Conservation (phyloP, 495 filamentous ascomycete species). For the Talaromyces adpressus region DNA sequence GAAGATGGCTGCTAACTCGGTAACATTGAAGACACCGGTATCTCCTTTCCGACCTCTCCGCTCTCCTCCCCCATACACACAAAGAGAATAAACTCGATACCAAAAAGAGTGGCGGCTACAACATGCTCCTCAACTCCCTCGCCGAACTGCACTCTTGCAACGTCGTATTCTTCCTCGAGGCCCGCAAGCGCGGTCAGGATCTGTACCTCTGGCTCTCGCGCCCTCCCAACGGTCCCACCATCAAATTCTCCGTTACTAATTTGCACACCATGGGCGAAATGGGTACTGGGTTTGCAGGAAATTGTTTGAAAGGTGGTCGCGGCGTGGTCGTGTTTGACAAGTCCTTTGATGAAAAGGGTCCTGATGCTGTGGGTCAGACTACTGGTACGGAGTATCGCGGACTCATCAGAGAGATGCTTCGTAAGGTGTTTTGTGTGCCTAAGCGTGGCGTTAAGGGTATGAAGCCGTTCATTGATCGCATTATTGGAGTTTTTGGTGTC, state of each 20-base stretch:
- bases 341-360: constrained; percentile 64
- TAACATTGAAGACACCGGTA: constrained; percentile 66
- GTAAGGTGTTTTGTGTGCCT: constrained; percentile 90
- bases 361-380: constrained; percentile 28
- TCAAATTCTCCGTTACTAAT: constrained; percentile 59
- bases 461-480: constrained; percentile 94
- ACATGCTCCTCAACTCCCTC: constrained; percentile 89
- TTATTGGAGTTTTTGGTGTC: constrained; percentile 85
- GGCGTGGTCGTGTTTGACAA: constrained; percentile 91
- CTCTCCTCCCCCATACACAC: constrained; percentile 81
- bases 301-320: constrained; percentile 91
- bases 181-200: constrained; percentile 82
- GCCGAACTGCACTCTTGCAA: constrained; percentile 99
- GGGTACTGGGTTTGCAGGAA: constrained; percentile 72
- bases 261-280: constrained; percentile 94
- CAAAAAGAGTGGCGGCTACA: constrained; percentile 63
- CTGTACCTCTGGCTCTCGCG: constrained; percentile 85
- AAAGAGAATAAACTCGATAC: constrained; percentile 97
- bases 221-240: constrained; percentile 88
- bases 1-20: constrained; percentile 2
- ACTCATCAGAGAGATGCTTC: constrained; percentile 63
- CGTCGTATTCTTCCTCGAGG: constrained; percentile 95
- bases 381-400: constrained; percentile 37
- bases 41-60: constrained; percentile 81
- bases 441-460: constrained; percentile 70